phyloP scores from a whole-genome alignment of 495 filamentous ascomycete species.

The Astrothelium subdiscretum region DNA sequence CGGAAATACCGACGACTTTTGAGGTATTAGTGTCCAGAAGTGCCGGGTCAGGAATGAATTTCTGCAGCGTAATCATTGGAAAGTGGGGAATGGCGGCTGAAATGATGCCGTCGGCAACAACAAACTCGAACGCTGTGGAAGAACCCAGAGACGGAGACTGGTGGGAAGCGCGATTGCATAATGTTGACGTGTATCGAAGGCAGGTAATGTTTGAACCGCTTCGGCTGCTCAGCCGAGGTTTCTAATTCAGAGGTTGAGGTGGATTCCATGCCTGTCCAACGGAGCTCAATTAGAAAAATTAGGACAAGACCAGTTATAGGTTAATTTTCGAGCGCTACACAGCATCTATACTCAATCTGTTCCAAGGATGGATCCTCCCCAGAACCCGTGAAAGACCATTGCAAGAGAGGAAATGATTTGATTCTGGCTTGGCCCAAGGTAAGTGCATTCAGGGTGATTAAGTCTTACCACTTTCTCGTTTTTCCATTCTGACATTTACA shows the following conservation, averaged over 20 bases:
- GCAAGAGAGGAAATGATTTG: too few relatives aligned
- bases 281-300: too few relatives aligned
- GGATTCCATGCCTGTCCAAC: too few relatives aligned
- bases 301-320: too few relatives aligned
- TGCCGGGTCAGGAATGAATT: not conserved
- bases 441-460: too few relatives aligned
- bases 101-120: not conserved
- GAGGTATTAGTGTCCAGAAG: slow-evolving; percentile 34
- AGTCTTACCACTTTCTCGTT: too few relatives aligned
- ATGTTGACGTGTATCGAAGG: slow-evolving; percentile 15
- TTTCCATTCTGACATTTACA: too few relatives aligned
- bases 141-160: slow-evolving; percentile 14
- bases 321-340: too few relatives aligned
- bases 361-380: too few relatives aligned
- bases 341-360: too few relatives aligned
- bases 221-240: slow-evolving; percentile 4
- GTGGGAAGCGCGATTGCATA: slow-evolving; percentile 22
- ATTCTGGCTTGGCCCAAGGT: too few relatives aligned
- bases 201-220: slow-evolving; percentile 2
- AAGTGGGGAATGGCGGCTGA: not conserved
- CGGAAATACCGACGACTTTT: slow-evolving; percentile 49
- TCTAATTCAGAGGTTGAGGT: not conserved
- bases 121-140: not conserved
- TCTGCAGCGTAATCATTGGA: not conserved
- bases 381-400: too few relatives aligned